Evolutionary conservation across 192 early-diverging fungal genomes (phyloP).

Genomic region (Gaertneriomyces sp.): DNA sequence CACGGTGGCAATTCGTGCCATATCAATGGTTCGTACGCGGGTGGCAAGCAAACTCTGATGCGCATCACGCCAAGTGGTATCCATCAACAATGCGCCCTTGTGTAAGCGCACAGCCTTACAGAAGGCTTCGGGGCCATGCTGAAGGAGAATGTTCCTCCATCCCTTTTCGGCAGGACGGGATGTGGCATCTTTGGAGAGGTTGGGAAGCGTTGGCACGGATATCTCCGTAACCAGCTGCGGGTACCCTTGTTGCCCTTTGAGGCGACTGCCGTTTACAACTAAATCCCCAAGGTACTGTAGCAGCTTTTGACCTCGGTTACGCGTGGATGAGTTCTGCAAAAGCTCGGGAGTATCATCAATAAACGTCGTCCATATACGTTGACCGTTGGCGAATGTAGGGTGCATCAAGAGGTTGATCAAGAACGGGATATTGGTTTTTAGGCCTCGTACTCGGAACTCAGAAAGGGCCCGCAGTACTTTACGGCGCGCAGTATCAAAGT

Average conservation of each 20-base stretch:
- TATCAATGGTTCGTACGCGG: constrained; percentile 91
- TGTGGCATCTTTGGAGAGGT: constrained; percentile 37
- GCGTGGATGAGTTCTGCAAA: constrained; percentile 71
- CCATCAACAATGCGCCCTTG: constrained; percentile 85
- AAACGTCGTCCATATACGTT: constrained; percentile 87
- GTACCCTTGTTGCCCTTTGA: constrained; percentile 78
- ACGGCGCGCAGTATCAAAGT: constrained; percentile 85
- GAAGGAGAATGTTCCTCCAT: constrained; percentile 85
- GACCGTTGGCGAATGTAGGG: constrained; percentile 72
- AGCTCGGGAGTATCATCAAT: constrained; percentile 96
- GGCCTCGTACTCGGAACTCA: constrained; percentile 94
- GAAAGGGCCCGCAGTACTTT: constrained; percentile 83
- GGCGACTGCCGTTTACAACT: constrained; percentile 84
- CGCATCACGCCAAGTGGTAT: constrained; percentile 94
- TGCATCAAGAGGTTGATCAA: constrained; percentile 82
- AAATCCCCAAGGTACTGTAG: constrained; percentile 88
- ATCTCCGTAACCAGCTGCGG: constrained; percentile 67
- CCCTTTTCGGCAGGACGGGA: constrained; percentile 62
- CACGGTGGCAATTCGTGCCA: constrained; percentile 80
- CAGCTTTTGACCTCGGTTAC: constrained; percentile 83
- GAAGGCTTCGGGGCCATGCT: constrained; percentile 85
- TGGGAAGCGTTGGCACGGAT: constrained; percentile 57
- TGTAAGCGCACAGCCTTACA: constrained; percentile 86
- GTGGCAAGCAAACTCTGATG: constrained; percentile 95
- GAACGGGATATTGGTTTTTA: constrained; percentile 96